Percentiles rank a stretch among this genome's conserved stretches.
phyloP scores from a whole-genome alignment of 345 rosid species.

The Boechera divaricarpa region DNA sequence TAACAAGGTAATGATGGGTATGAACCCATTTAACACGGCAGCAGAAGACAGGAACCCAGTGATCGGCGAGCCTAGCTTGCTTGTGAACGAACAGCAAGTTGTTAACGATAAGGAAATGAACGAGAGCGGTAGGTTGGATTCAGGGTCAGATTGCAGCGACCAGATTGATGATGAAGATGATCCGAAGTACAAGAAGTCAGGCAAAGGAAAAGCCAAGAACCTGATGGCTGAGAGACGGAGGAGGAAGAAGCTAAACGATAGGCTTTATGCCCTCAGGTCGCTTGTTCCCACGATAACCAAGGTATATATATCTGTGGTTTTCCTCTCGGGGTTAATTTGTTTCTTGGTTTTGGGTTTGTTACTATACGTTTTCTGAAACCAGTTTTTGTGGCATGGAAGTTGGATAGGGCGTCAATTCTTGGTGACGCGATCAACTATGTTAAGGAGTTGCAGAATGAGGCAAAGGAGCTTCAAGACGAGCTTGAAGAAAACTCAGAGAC shows the following conservation, averaged over 20 bases:
- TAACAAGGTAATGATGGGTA: slow-evolving; percentile 42
- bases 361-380: background rate
- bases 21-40: slow-evolving; percentile 42
- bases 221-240: slow-evolving; percentile 88
- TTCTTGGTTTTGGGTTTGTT: background rate
- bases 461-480: slow-evolving; percentile 84
- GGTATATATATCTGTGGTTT: slow-evolving; percentile 41
- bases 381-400: slow-evolving; percentile 48
- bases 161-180: slow-evolving; percentile 77
- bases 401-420: slow-evolving; percentile 89
- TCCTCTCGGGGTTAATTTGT: background rate
- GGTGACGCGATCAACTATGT: slow-evolving; percentile 92
- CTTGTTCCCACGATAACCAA: slow-evolving; percentile 85
- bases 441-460: slow-evolving; percentile 77
- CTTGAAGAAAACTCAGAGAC: slow-evolving; percentile 74
- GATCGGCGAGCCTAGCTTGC: slow-evolving; percentile 51
- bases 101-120: slow-evolving; percentile 51
- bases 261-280: slow-evolving; percentile 78
- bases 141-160: slow-evolving; percentile 78
- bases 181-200: slow-evolving; percentile 51
- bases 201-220: slow-evolving; percentile 70
- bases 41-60: slow-evolving; percentile 48
- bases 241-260: slow-evolving; percentile 90
- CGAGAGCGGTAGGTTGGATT: slow-evolving; percentile 66
- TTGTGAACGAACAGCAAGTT: slow-evolving; percentile 45